Conservation (phyloP, 495 filamentous ascomycete genomes). For the Annulohypoxylon maeteangense region DNA sequence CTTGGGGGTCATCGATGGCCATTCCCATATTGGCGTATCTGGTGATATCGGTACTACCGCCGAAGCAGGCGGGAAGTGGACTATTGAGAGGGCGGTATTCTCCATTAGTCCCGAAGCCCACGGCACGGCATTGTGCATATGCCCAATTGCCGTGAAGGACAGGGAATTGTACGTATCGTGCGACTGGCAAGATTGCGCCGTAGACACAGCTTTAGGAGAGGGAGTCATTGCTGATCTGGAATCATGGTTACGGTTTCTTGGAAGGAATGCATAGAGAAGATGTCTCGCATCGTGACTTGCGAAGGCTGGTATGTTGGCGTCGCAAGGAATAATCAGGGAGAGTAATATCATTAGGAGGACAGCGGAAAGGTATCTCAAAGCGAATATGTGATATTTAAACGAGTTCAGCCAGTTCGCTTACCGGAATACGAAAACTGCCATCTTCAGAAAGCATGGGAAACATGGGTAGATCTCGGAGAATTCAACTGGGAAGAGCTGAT, state of each 20-base stretch:
- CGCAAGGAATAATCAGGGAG: no score
- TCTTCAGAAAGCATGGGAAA: background rate
- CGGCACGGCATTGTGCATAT: slow-evolving; percentile 46
- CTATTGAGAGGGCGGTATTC: slow-evolving; percentile 47
- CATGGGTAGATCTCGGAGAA: background rate
- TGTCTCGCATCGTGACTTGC: background rate
- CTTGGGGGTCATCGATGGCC: slow-evolving; percentile 43
- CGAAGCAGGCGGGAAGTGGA: slow-evolving; percentile 29
- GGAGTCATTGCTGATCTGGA: slow-evolving; percentile 46
- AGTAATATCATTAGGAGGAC: no score
- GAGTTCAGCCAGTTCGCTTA: background rate
- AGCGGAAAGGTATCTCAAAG: no score
- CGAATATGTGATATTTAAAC: background rate
- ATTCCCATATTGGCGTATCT: background rate
- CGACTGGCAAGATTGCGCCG: slow-evolving; percentile 49
- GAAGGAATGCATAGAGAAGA: background rate
- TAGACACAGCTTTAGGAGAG: slow-evolving; percentile 42
- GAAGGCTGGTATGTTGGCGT: background rate
- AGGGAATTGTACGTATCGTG: slow-evolving; percentile 43
- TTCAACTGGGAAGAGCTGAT: background rate
- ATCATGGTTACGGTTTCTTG: slow-evolving; percentile 41
- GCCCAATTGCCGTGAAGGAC: slow-evolving; percentile 44
- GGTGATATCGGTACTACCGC: background rate
- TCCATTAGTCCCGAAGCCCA: slow-evolving; percentile 48
- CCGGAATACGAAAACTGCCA: background rate